Conservation (phyloP, 1,284 basidiomycete species). For the Moesziomyces parantarcticus region DNA sequence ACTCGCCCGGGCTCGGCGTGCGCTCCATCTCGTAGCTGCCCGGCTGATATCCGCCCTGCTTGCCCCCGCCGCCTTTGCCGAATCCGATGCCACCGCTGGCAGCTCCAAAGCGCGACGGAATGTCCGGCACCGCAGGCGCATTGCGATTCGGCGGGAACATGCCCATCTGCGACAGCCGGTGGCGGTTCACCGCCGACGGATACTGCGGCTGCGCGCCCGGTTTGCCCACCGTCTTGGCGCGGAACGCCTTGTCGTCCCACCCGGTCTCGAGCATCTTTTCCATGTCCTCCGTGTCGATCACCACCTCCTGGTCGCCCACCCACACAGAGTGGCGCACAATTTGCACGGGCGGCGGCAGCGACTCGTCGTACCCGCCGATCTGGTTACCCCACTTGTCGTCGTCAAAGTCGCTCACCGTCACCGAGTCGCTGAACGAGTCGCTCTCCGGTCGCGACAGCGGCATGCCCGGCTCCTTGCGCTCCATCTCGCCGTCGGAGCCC, state of each 20-base stretch:
- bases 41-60: slow-evolving; percentile 16
- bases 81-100: slow-evolving; percentile 1
- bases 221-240: slow-evolving; percentile 18
- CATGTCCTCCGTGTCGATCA: slow-evolving; percentile 58
- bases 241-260: slow-evolving; percentile 53
- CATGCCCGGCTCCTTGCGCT: slow-evolving; percentile 42
- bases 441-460: slow-evolving; percentile 31
- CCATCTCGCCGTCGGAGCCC: slow-evolving; percentile 65
- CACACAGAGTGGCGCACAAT: slow-evolving; percentile 58
- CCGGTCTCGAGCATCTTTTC: slow-evolving; percentile 61
- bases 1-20: slow-evolving; percentile 49
- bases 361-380: slow-evolving; percentile 68
- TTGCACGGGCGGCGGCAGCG: slow-evolving; percentile 55
- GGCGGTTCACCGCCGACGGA: slow-evolving; percentile 34
- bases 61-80: slow-evolving; percentile 2
- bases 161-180: slow-evolving; percentile 38
- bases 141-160: slow-evolving; percentile 30
- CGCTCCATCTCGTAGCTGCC: slow-evolving; percentile 48
- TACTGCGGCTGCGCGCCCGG: slow-evolving; percentile 25
- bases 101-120: slow-evolving; percentile 38
- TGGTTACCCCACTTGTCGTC: slow-evolving; percentile 88
- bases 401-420: slow-evolving; percentile 71
- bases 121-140: slow-evolving; percentile 43
- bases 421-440: slow-evolving; percentile 47
- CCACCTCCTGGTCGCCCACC: slow-evolving; percentile 53